phyloP scores from a whole-genome alignment of 257 asterid species.

The Primulina eburnea region DNA sequence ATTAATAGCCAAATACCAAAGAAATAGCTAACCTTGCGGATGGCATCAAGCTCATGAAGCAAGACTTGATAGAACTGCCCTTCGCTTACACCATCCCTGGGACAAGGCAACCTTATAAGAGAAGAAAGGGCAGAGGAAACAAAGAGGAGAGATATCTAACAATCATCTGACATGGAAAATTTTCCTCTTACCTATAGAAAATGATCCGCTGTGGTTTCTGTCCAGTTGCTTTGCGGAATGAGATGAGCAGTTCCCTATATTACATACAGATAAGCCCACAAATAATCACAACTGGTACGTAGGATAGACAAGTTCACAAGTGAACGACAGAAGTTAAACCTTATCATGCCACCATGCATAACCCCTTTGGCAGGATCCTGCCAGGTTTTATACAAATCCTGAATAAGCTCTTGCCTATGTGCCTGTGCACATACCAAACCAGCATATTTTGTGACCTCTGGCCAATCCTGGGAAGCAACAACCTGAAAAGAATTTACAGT shows the following conservation, averaged over 20 bases:
- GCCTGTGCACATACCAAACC: conserved; percentile 98
- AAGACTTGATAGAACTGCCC: conserved; percentile 97
- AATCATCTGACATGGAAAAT: background rate
- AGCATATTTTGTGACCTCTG: conserved; percentile 88
- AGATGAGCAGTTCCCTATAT: conserved; percentile 72
- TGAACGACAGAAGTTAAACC: conserved; percentile 35
- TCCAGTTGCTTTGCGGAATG: conserved; percentile 24
- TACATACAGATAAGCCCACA: background rate
- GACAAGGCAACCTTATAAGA: background rate
- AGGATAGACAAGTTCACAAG: background rate
- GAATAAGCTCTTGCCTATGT: conserved; percentile 91
- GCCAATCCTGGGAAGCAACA: conserved; percentile 99
- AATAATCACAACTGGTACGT: background rate
- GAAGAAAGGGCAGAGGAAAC: conserved; percentile 10
- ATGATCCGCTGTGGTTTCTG: conserved; percentile 25
- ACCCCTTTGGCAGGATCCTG: conserved; percentile 80
- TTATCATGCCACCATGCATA: conserved; percentile 92
- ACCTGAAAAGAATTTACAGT: conserved; percentile 45
- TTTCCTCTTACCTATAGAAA: conserved; percentile 31
- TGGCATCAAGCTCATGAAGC: conserved; percentile 91
- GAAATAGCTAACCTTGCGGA: conserved; percentile 58
- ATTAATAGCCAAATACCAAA: conserved; percentile 3
- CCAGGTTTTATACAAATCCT: conserved; percentile 82
- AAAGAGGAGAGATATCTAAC: background rate
- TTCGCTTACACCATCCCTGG: conserved; percentile 95